A percentile compares a stretch with the other conserved stretches of the same genome.
Evolutionary conservation across 2,329 filamentous ascomycete species (phyloP).

Genomic region (Trichophyton schoenleinii): DNA sequence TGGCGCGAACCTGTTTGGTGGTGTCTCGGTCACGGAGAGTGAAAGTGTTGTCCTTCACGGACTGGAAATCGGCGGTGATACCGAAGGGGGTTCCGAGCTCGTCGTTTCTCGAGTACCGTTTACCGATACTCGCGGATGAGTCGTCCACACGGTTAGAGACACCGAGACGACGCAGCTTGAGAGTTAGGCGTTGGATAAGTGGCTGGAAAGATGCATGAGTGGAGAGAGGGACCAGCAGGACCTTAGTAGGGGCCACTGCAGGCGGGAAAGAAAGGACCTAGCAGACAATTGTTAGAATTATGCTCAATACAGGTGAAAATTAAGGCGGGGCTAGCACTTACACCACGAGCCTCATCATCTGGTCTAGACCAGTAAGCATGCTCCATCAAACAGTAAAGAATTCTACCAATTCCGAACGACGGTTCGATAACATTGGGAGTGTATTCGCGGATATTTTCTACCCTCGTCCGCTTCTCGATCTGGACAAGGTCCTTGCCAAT

Average conservation of each 20-base stretch:
- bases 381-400: conserved; percentile 85
- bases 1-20: conserved; percentile 78
- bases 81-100: conserved; percentile 90
- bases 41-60: conserved; percentile 70
- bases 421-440: conserved; percentile 95
- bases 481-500: conserved; percentile 65
- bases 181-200: conserved; percentile 58
- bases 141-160: conserved; percentile 81
- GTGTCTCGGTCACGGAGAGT: conserved; percentile 85
- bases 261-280: conserved; percentile 63
- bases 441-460: conserved; percentile 78
- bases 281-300: not conserved
- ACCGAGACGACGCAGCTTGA: conserved; percentile 61
- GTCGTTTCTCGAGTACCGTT: conserved; percentile 88
- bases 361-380: conserved; percentile 90
- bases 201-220: conserved; percentile 68
- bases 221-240: conserved; percentile 81
- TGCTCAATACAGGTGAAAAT: not conserved
- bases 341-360: conserved; percentile 71
- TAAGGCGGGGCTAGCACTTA: conserved; percentile 40
- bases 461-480: conserved; percentile 71
- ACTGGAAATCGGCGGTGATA: conserved; percentile 93
- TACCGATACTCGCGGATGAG: conserved; percentile 83
- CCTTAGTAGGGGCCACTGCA: conserved; percentile 82
- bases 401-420: conserved; percentile 91